These are phyloP conservation scores for Paratinospora sagittata DNA, from an alignment of 164 flowering plant genomes.

Conservation along the genomic window DNA sequence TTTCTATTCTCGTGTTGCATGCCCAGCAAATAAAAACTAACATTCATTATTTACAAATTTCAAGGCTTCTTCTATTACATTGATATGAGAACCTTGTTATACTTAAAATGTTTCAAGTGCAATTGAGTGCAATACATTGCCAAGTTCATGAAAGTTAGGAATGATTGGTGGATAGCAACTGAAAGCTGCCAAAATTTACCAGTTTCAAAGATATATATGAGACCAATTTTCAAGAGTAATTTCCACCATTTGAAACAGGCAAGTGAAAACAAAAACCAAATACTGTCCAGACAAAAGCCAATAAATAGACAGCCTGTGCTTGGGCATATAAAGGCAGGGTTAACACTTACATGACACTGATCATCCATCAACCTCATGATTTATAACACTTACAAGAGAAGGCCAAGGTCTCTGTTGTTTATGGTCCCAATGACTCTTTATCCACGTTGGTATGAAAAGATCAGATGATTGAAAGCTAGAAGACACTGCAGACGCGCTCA, in stretches of 20 bases:
- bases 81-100: not conserved
- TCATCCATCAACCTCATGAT: not conserved
- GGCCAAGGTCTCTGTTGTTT: not conserved
- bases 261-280: not conserved
- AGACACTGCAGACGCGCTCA: not conserved
- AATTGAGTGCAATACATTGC: not conserved
- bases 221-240: not conserved
- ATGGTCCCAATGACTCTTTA: not conserved
- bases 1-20: not conserved
- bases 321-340: not conserved
- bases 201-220: not conserved
- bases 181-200: not conserved
- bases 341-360: not conserved
- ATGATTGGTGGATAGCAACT: not conserved
- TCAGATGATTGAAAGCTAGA: not conserved
- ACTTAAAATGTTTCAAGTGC: not conserved
- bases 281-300: not conserved
- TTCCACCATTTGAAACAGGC: not conserved
- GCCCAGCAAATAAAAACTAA: not conserved
- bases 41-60: not conserved
- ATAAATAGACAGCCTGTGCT: constrained; percentile 3
- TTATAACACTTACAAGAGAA: not conserved
- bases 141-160: not conserved
- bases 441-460: not conserved
- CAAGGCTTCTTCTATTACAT: not conserved